Percentiles rank a stretch among this genome's conserved stretches.
Evolutionary conservation across 257 asterid genomes (phyloP).

Genomic region (Salvia rosmarinus): DNA sequence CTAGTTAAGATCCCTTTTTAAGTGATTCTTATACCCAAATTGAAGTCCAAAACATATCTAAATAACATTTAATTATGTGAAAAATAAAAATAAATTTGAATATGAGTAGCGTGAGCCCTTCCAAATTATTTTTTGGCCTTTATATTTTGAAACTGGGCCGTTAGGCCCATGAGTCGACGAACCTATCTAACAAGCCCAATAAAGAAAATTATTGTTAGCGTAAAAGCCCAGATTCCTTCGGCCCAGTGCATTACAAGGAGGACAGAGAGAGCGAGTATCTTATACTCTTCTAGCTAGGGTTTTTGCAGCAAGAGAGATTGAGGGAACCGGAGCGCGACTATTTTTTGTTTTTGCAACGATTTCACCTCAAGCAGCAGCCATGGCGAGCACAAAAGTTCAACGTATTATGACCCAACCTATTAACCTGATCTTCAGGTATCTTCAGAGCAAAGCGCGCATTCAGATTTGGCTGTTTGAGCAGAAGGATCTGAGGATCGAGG

Average conservation of each 20-base stretch:
- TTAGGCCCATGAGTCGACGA: too few species aligned
- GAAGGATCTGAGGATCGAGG: constrained; percentile 68
- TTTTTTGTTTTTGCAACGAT: constrained; percentile 28
- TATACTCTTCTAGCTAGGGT: constrained; percentile 42
- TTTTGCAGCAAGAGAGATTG: constrained; percentile 27
- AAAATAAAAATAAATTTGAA: too few species aligned
- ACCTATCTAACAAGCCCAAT: too few species aligned
- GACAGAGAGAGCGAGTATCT: background rate
- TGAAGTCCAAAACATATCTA: too few species aligned
- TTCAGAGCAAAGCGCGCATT: constrained; percentile 69
- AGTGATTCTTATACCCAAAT: too few species aligned
- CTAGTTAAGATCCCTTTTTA: too few species aligned
- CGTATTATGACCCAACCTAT: constrained; percentile 64
- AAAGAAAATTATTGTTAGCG: background rate
- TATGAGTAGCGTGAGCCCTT: too few species aligned
- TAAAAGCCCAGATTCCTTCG: background rate
- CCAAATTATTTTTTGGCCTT: too few species aligned
- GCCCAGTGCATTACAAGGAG: background rate
- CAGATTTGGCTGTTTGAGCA: constrained; percentile 77
- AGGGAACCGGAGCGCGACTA: constrained; percentile 22
- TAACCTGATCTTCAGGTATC: constrained; percentile 68
- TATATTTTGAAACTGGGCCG: too few species aligned
- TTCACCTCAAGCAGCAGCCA: constrained; percentile 43
- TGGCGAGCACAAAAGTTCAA: constrained; percentile 64
- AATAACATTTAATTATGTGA: too few species aligned